Conservation (phyloP, 441 rosid species). For the Syzygium malaccense region DNA sequence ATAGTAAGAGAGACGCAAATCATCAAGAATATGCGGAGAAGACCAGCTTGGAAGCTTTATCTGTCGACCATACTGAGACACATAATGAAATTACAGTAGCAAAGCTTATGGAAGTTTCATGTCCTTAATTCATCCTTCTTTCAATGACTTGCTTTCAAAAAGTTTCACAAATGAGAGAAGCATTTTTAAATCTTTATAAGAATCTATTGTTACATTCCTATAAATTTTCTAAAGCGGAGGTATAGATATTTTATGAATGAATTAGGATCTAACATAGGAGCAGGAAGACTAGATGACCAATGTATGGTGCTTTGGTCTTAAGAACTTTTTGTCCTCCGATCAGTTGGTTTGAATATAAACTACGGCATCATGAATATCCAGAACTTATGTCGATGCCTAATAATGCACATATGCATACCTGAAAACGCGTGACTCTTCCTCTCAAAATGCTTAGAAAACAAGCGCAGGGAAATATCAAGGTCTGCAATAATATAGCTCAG, state of each 20-base stretch:
- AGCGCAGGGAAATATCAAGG: conserved; percentile 76
- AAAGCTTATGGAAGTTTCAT: neutral
- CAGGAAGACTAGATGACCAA: neutral
- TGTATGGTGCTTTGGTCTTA: neutral
- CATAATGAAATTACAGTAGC: neutral
- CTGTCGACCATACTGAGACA: neutral
- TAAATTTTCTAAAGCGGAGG: neutral
- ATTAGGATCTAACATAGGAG: neutral
- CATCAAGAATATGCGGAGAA: neutral
- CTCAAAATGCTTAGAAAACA: conserved; percentile 75
- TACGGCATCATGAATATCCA: neutral
- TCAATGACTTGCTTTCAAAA: neutral
- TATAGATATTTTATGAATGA: neutral
- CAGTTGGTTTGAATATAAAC: neutral
- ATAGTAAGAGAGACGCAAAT: neutral
- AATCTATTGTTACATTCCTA: neutral
- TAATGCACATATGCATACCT: conserved; percentile 29
- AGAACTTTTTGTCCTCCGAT: neutral
- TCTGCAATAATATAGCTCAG: conserved; percentile 27
- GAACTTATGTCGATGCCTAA: neutral
- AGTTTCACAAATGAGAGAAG: neutral
- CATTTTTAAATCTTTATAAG: neutral
- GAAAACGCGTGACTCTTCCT: conserved; percentile 35
- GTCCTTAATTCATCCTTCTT: neutral
- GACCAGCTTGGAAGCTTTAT: neutral